Base-by-base conservation (phyloP, 2,329 filamentous ascomycete genomes). In the Sarocladiaceae sp. region DNA sequence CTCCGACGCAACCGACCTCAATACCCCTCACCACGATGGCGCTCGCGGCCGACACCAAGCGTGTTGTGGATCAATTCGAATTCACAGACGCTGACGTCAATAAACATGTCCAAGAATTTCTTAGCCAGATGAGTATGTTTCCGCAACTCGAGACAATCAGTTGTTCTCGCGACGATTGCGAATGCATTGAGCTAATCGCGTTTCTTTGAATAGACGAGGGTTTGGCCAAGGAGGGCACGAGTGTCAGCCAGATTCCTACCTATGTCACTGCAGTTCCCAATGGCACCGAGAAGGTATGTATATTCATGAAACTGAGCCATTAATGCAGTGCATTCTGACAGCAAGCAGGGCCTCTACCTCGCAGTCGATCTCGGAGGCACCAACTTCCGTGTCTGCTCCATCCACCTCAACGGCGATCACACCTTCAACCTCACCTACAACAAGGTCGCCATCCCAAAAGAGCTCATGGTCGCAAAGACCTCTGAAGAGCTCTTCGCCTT, bases 321-420 rank as follows among this genome's bases (percentile, higher is more conserved):
- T 33, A 6, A 26, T 12, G 11, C 17, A 7, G n/a, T n/a, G 13
- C 17, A 33, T 18, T 29, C 44, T 48, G 18, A 48, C 44, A 29
- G 13, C 18, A 31, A 20, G 47, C 61, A 95, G 90, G 94, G 94
- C 46, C 78, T 97, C 35, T 99, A 97, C 73, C 84, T 99, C 65
- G 93, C 94, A 35, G 92, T 99, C 58, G 94, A 99, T 65, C 81
- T 99, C n/a, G 94, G 94, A 56, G 94, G 94, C 62, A 99, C 94
- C 58, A 99, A 99, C 75, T 96, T 97, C 72, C 88, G 94, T 61
- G 94, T 99, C 64, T 99, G 94, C 75, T 97, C 93, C 39, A 88
- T 99, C 64, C 82, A 89, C 61, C 79, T 99, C 55, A 92, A 96
- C 66, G 94, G 94, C 64, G 90, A 97, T 73, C 92, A 87, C 62